Base-by-base conservation (phyloP, 805 yeast genomes). In the Candida argentea region DNA sequence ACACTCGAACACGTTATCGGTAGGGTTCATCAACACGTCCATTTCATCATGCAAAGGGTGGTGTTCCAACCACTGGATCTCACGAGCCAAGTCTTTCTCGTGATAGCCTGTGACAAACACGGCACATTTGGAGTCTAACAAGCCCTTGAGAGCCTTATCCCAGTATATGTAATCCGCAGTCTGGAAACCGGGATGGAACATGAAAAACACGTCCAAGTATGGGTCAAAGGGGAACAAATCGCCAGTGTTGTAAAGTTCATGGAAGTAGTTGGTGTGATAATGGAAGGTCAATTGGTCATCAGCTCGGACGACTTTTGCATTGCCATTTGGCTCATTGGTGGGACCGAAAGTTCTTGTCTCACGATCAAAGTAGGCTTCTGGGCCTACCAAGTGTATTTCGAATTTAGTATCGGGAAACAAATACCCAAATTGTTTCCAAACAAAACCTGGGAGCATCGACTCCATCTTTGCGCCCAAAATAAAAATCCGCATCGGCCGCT, bases 211-310 rank as follows among this genome's bases (percentile, higher is more conserved):
- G 51, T 91, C 98, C 50, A 84, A 69, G 55, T 89, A 91, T 25
- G 99, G 98, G 53, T 91, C 98, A 53, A 87, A 91, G 4, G 98
- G 98, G 76, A 85, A 84, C 52, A 91, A 83, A 57, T 89, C 96
- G 44, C 87, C 91, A 27, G 84, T 77, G 44, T 86, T 86, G 56
- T 91, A 94, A 36, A 81, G 66, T 22, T 81, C 89, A 48, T 86
- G 85, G 74, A 91, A 91, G 55, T 79, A 87, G 44, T 83, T 81
- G 1, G 97, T 85, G 55, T 87, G 94, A 57, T 80, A 79, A 33
- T 79, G 71, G 40, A 87, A 67, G 16, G 81, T 65, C 43, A 91
- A 52, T 29, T 77, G 74, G 28, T 73, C 77, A 53, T 84, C 95
- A 26, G 80, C 59, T 46, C 87, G 72, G 42, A 75, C 73, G 22